These are phyloP conservation scores for Saccharomyces eubayanus DNA, from an alignment of 805 yeast species.

Conservation along the genomic window DNA sequence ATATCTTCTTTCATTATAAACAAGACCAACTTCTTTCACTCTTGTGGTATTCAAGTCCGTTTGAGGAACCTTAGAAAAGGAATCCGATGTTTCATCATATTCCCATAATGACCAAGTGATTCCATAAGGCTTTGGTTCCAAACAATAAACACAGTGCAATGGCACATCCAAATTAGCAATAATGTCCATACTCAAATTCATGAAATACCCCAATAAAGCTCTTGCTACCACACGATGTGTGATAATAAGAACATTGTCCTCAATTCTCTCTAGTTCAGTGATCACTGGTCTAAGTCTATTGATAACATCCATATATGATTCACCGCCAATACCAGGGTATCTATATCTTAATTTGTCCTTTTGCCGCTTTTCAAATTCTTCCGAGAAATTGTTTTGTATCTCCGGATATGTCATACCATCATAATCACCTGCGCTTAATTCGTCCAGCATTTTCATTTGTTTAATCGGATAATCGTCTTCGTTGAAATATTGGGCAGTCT, in stretches of 20 bases:
- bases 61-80: conserved; percentile 60
- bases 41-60: conserved; percentile 39
- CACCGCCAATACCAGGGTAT: conserved; percentile 97
- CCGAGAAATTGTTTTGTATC: conserved; percentile 62
- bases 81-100: conserved; percentile 67
- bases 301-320: conserved; percentile 87
- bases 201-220: conserved; percentile 77
- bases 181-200: conserved; percentile 69
- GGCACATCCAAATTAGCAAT: conserved; percentile 92
- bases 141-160: conserved; percentile 77
- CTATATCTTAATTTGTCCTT: conserved; percentile 75
- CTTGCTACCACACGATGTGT: conserved; percentile 90
- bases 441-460: conserved; percentile 89
- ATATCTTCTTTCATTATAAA: conserved; percentile 58
- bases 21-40: conserved; percentile 63
- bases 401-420: conserved; percentile 92
- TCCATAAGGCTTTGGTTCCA: conserved; percentile 92
- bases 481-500: conserved; percentile 69
- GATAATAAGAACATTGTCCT: conserved; percentile 73
- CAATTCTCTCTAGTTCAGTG: conserved; percentile 85
- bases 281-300: conserved; percentile 83
- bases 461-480: conserved; percentile 69
- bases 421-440: conserved; percentile 84
- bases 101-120: conserved; percentile 89
- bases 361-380: conserved; percentile 70